These are phyloP conservation scores for Penicillium daleae DNA, from an alignment of 495 filamentous ascomycete genomes.

Conservation along the genomic window DNA sequence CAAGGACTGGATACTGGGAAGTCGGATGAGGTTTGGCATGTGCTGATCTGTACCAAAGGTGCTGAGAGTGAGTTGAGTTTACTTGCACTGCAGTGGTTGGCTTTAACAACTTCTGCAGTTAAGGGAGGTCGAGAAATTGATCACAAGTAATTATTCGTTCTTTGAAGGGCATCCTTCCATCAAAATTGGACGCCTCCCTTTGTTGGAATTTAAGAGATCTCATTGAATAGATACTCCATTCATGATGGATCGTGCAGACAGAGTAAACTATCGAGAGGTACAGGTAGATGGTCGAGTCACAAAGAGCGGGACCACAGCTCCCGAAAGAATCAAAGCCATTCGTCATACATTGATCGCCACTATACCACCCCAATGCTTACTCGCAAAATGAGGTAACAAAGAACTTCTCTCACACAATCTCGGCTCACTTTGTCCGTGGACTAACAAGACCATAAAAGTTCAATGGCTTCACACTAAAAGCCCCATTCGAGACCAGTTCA, in stretches of 20 bases:
- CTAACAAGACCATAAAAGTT: constrained; percentile 29
- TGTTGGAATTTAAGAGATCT: not conserved
- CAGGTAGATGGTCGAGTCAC: not conserved
- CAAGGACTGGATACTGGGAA: not conserved
- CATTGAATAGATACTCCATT: not conserved
- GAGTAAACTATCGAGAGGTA: not conserved
- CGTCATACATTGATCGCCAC: not conserved
- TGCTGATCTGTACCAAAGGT: not conserved
- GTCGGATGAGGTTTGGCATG: not conserved
- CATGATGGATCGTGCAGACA: too few relatives aligned
- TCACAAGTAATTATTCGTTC: not conserved
- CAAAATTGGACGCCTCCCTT: not conserved
- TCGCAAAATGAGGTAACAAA: not conserved
- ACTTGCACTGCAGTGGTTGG: not conserved
- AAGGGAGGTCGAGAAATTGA: not conserved
- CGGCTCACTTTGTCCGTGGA: constrained; percentile 14
- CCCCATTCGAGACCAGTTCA: constrained; percentile 40
- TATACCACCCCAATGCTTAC: not conserved
- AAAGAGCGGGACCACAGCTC: not conserved
- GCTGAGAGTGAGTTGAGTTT: not conserved
- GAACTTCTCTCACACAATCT: not conserved
- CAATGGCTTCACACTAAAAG: constrained; percentile 42
- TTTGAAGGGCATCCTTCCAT: not conserved
- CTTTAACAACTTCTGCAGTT: not conserved
- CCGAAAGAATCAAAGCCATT: not conserved